Conservation (phyloP, 805 yeast genomes). For the Pichia phayaonensis region DNA sequence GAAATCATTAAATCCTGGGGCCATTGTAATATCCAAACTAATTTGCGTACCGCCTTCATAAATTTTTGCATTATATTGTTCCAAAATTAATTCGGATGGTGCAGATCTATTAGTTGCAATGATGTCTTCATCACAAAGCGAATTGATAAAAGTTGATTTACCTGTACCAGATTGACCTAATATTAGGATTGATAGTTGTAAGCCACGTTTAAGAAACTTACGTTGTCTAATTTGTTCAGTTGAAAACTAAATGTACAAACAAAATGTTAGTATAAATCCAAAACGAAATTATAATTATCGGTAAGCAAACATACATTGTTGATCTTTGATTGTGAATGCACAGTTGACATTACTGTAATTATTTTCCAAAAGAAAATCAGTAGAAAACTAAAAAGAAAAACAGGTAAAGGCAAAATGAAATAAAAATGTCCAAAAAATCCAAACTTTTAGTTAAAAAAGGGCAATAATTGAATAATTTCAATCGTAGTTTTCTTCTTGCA, state of each 20-base stretch:
- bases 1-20: conserved; percentile 69
- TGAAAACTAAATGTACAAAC: conserved; percentile 14
- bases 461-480: background rate
- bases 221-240: conserved; percentile 32
- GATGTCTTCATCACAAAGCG: conserved; percentile 53
- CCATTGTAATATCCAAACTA: conserved; percentile 54
- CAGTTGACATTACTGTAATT: background rate
- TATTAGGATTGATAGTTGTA: conserved; percentile 42
- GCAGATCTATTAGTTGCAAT: conserved; percentile 36
- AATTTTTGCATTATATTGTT: conserved; percentile 30
- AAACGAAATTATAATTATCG: background rate
- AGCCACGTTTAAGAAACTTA: conserved; percentile 43
- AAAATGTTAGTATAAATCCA: background rate
- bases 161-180: conserved; percentile 60
- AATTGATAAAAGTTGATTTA: conserved; percentile 72
- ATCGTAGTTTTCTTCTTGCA: background rate
- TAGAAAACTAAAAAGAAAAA: background rate
- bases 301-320: conserved; percentile 1
- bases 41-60: conserved; percentile 39
- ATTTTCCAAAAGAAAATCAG: no score
- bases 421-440: background rate
- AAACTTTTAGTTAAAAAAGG: background rate
- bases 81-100: conserved; percentile 22
- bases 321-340: background rate
- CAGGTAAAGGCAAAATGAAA: background rate